A percentile compares a stretch with the other conserved stretches of the same genome.
Evolutionary conservation across 805 yeast genomes (phyloP).

Genomic region (Saccharomycopsis lassenensis): DNA sequence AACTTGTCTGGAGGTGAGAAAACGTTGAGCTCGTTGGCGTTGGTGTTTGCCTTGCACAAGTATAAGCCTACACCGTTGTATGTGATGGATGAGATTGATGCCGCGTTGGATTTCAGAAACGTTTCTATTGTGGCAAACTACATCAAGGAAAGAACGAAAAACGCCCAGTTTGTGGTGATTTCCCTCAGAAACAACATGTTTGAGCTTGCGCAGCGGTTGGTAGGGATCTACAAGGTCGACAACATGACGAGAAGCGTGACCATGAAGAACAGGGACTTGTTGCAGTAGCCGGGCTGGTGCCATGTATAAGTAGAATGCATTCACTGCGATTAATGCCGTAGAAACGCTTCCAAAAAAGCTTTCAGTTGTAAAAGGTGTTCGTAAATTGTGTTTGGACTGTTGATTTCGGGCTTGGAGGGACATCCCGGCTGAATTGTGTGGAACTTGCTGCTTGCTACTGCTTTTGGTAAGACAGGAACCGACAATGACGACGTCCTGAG

Average conservation of each 20-base stretch:
- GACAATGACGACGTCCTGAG: no score
- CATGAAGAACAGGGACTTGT: slow-evolving; percentile 49
- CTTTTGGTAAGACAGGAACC: no score
- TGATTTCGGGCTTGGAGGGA: no score
- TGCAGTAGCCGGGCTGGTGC: no score
- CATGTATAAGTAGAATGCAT: no score
- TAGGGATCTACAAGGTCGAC: slow-evolving; percentile 88
- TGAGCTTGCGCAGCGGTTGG: slow-evolving; percentile 86
- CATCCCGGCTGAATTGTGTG: no score
- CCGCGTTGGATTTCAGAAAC: slow-evolving; percentile 93
- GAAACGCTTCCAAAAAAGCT: no score
- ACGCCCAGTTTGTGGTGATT: slow-evolving; percentile 93
- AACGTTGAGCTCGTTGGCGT: slow-evolving; percentile 85
- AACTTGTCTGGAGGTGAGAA: slow-evolving; percentile 97
- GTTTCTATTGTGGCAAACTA: slow-evolving; percentile 97
- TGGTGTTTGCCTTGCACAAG: slow-evolving; percentile 91
- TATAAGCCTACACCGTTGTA: slow-evolving; percentile 95
- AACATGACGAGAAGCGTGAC: slow-evolving; percentile 86
- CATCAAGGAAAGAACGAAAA: slow-evolving; percentile 88
- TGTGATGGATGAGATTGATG: slow-evolving; percentile 99
- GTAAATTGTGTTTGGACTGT: no score
- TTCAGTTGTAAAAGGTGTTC: no score
- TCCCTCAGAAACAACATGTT: slow-evolving; percentile 96
- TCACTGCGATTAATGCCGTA: no score
- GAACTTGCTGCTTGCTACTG: no score